Evolutionary conservation across 2,329 filamentous ascomycete genomes (phyloP), one percentile per base, ranked within the genome.

Genomic region (Colletotrichum sp.): DNA sequence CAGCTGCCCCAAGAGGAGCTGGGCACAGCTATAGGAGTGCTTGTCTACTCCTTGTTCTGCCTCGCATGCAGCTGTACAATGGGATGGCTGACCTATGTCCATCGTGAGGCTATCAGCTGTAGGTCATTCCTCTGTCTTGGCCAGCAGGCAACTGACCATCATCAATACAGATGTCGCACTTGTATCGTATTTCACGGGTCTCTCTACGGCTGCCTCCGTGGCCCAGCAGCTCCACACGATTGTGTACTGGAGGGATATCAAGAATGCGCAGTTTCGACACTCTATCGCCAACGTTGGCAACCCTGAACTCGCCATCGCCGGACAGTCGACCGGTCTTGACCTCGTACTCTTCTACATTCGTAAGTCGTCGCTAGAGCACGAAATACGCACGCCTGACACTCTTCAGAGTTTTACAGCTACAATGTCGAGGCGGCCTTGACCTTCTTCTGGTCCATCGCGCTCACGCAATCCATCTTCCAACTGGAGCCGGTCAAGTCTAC

Each of bases 381-480:
- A 1, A 4, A 12, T 8, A 18, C 27, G 6, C 6, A 22, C 15
- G 36, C 13, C 77, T 80, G 58, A 80, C 76, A 71, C 28, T 48
- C 18, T 7, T 1, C 65, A 89, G 88, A 89, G 78, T 89, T 86
- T 66, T 89, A 89, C 74, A 84, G 83, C 34, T 89, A 89, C 78
- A 89, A 88, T 79, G 86, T 87, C n/a, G 86, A 89, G 79, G 82
- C 86, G 10, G 79, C 88, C 34, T 82, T 88, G 39, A 82, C 87
- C 8, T 80, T 89, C 8, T 88, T 86, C 70, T 90, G 88, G 87
- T 82, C 84, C 13, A 77, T 82, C 6, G 80, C 83, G 34, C 81
- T 88, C 22, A 84, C 84, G 18, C 80, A 81, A 64, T 80, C 84
- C 70, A 78, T 85, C 69, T 80, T 84, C 78, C 82, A 82, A 56